These are phyloP conservation scores for Colletotrichum sp. DNA, from an alignment of 2,329 filamentous ascomycete species.

Conservation along the genomic window DNA sequence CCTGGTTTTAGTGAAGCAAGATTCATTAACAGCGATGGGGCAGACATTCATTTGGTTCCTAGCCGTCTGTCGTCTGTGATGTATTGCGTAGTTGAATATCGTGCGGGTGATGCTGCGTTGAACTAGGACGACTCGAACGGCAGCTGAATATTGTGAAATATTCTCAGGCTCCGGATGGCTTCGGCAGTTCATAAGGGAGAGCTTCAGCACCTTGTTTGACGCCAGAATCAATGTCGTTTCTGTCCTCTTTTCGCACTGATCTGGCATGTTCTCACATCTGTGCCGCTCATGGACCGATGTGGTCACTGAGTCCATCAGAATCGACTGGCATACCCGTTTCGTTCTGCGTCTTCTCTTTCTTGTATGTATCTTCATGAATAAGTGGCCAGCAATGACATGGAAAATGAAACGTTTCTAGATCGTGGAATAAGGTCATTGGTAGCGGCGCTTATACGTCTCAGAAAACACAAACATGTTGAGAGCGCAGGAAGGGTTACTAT, in stretches of 20 bases:
- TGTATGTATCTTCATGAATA: rapidly evolving
- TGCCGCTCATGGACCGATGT: not conserved
- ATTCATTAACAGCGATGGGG: not conserved
- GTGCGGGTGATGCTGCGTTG: not conserved
- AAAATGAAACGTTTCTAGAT: too few species aligned
- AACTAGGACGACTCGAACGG: not conserved
- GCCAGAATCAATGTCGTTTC: not conserved
- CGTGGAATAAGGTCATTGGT: not conserved
- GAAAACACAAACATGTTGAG: not conserved
- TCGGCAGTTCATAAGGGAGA: not conserved
- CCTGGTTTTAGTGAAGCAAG: not conserved
- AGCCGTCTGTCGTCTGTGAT: not conserved
- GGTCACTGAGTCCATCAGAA: not conserved
- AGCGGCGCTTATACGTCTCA: not conserved
- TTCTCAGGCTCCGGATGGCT: rapidly evolving
- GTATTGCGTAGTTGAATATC: rapidly evolving
- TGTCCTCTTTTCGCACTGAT: not conserved
- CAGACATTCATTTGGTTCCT: not conserved
- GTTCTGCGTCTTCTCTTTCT: rapidly evolving
- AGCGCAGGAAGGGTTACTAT: rapidly evolving
- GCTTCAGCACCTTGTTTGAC: not conserved
- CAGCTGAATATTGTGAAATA: rapidly evolving
- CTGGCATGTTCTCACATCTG: not conserved
- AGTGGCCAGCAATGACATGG: not conserved
- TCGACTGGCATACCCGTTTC: not conserved